Percentiles rank a stretch among this genome's conserved stretches.
Evolutionary conservation across 2,329 filamentous ascomycete species (phyloP).

Genomic region (Trichophyton rubrum): DNA sequence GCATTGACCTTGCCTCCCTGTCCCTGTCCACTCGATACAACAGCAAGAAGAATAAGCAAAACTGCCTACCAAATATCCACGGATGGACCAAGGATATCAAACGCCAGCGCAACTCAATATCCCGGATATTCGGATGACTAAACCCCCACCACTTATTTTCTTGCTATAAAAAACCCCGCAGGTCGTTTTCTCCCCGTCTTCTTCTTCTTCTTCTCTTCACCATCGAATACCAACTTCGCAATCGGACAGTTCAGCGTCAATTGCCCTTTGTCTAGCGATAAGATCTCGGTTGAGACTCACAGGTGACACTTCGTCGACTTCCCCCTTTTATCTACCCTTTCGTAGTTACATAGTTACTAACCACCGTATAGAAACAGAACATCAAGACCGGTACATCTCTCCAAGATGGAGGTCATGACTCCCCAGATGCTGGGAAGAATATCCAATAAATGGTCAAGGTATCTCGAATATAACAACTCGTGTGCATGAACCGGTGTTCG

Average conservation of each 20-base stretch:
- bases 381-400: slow-evolving; percentile 13
- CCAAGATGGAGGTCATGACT: slow-evolving; percentile 28
- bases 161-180: background rate
- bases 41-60: background rate
- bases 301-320: slow-evolving; percentile 1
- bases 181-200: background rate
- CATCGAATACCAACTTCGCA: background rate
- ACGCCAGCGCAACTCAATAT: background rate
- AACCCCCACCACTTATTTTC: background rate
- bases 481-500: slow-evolving; percentile 56
- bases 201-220: background rate
- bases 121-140: background rate
- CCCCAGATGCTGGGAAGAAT: slow-evolving; percentile 26
- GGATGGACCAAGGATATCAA: too few relatives aligned
- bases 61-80: background rate
- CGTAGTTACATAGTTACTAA: background rate
- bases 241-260: background rate
- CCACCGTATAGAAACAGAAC: slow-evolving; percentile 4
- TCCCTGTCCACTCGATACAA: background rate
- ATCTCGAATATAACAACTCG: slow-evolving; percentile 31
- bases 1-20: background rate
- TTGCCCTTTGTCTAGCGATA: background rate
- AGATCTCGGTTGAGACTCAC: background rate
- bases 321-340: background rate
- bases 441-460: slow-evolving; percentile 36